Conservation (phyloP, 129 eudicot genomes). For the Kitagawia praeruptora region DNA sequence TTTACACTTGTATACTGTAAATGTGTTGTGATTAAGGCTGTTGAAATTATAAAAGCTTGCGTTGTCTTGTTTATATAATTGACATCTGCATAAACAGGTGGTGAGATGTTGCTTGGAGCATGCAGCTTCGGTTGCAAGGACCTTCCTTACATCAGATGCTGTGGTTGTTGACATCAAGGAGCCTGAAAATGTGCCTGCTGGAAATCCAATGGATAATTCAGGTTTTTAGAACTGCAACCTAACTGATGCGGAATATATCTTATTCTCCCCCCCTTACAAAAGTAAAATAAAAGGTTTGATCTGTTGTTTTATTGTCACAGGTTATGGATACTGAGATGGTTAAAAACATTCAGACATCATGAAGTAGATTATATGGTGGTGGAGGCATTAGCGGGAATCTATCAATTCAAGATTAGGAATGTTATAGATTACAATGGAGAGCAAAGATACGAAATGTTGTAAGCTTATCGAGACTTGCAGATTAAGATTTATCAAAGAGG, state of each 20-base stretch:
- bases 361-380: background rate
- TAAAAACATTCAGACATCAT: background rate
- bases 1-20: background rate
- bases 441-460: background rate
- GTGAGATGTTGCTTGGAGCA: slow-evolving; percentile 51
- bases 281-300: background rate
- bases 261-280: background rate
- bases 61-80: background rate
- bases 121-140: slow-evolving; percentile 46
- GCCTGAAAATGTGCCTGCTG: slow-evolving; percentile 27
- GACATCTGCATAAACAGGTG: background rate
- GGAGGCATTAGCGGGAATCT: slow-evolving; percentile 2
- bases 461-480: background rate
- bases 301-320: slow-evolving; percentile 15
- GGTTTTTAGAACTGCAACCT: slow-evolving; percentile 25
- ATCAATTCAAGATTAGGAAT: background rate
- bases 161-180: slow-evolving; percentile 57
- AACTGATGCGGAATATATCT: background rate
- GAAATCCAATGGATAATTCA: slow-evolving; percentile 50
- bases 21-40: background rate
- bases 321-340: slow-evolving; percentile 37
- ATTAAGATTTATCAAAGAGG: background rate
- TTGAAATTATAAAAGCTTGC: background rate
- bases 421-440: background rate
- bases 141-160: slow-evolving; percentile 62